Percentiles rank a stretch among this genome's conserved stretches.
Conservation (phyloP, 2,329 filamentous ascomycete species). For the Talaromyces sp. region DNA sequence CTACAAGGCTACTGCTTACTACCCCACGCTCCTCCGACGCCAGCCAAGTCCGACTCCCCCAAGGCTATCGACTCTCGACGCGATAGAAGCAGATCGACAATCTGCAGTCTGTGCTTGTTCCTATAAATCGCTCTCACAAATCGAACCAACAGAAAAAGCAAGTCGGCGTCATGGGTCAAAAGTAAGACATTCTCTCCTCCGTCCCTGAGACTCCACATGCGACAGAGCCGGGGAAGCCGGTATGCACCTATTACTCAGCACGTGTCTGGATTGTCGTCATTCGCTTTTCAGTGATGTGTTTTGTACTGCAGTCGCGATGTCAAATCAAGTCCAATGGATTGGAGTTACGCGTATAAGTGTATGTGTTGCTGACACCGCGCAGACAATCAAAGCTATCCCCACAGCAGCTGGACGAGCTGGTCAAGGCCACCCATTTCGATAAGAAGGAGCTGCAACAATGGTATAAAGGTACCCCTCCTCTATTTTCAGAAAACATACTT, state of each 20-base stretch:
- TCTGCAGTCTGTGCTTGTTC: conserved; percentile 1
- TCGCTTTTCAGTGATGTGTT: neutral
- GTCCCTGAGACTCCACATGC: neutral
- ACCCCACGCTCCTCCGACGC: neutral
- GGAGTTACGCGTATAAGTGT: neutral
- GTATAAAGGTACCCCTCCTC: too few species aligned
- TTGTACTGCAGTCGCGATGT: neutral
- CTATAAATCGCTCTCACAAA: neutral
- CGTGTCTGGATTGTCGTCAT: neutral
- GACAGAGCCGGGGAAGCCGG: neutral
- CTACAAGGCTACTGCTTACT: neutral
- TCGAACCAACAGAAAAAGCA: neutral
- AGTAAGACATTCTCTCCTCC: conserved; percentile 13
- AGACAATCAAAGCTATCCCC: conserved; percentile 99
- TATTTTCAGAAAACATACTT: too few species aligned
- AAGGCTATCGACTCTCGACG: conserved; percentile 2
- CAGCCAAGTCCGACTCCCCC: neutral
- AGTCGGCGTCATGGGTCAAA: conserved; percentile 16
- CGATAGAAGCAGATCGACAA: neutral
- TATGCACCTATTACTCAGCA: neutral
- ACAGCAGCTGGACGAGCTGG: conserved; percentile 90
- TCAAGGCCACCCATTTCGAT: conserved; percentile 97
- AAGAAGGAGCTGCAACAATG: conserved; percentile 99
- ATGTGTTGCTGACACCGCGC: conserved; percentile 4
- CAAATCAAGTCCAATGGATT: neutral